Percentiles rank a stretch among this genome's conserved stretches.
Conservation (phyloP, 2,329 filamentous ascomycete genomes). For the Fusarium lateritium region DNA sequence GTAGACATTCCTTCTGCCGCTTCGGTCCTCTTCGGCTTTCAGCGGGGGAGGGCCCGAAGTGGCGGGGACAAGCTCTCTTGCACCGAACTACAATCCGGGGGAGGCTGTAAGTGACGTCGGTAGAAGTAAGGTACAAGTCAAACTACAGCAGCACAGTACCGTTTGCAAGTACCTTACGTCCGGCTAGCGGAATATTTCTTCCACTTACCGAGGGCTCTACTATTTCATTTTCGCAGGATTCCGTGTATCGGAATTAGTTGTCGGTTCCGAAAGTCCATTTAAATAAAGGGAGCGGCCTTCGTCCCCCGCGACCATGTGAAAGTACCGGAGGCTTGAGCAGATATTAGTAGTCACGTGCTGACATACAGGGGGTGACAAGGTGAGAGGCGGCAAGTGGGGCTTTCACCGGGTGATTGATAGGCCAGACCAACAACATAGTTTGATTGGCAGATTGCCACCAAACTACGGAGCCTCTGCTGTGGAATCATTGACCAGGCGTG, state of each 20-base stretch:
- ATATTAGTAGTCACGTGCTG: slow-evolving; percentile 11
- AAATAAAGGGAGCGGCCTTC: slow-evolving; percentile 30
- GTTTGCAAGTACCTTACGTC: neutral
- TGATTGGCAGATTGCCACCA: slow-evolving; percentile 47
- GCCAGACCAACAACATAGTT: neutral
- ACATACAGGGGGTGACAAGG: neutral
- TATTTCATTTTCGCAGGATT: neutral
- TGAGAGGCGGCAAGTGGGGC: neutral
- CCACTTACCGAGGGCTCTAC: neutral
- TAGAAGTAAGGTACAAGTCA: slow-evolving; percentile 16
- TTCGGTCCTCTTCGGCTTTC: slow-evolving; percentile 59
- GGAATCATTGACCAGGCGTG: slow-evolving; percentile 29
- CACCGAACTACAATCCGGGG: slow-evolving; percentile 46
- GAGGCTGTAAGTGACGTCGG: slow-evolving; percentile 34
- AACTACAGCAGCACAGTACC: neutral
- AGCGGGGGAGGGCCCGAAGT: slow-evolving; percentile 50
- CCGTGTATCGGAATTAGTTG: slow-evolving; percentile 4
- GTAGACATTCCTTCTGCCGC: slow-evolving; percentile 6
- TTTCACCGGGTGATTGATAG: slow-evolving; percentile 21
- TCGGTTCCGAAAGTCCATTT: slow-evolving; percentile 16
- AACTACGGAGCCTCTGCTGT: slow-evolving; percentile 31
- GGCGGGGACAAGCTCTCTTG: slow-evolving; percentile 39
- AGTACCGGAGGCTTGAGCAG: slow-evolving; percentile 7
- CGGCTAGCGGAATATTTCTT: neutral
- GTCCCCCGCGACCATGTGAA: slow-evolving; percentile 40